Base-by-base conservation (phyloP, 139 green algal genomes). In the Chlorella sp. region DNA sequence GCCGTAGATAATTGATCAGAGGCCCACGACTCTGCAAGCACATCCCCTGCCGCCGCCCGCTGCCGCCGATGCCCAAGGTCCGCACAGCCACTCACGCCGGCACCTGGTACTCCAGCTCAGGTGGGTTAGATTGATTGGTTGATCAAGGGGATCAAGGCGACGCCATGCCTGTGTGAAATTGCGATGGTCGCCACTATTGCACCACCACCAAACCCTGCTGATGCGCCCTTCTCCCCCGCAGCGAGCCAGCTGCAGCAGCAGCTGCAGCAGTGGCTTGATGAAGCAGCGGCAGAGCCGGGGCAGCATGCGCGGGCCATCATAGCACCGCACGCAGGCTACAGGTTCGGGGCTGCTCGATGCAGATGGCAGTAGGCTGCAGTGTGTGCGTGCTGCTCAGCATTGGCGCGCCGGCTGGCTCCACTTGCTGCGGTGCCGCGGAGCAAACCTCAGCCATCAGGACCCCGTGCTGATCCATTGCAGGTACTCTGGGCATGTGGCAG, bases 401-500 rank as follows among this genome's bases (percentile, higher is more conserved):
- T n/a, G n/a, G n/a, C n/a, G n/a, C n/a, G n/a, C n/a, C n/a, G n/a
- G n/a, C n/a, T n/a, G n/a, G n/a, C n/a, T n/a, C n/a, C n/a, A n/a
- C n/a, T n/a, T n/a, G n/a, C n/a, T n/a, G n/a, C n/a, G n/a, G n/a
- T n/a, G n/a, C n/a, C n/a, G n/a, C n/a, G n/a, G n/a, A 51, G 44
- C 44, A 51, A 9, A 9, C 9, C 44, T 51, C 44, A 51, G 44
- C 44, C 44, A 51, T 51, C 44, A 51, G 44, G 6, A 6, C 44
- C 44, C 44, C 9, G 44, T 51, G 6, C 9, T n/a, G 64, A 26
- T 3, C 55, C 60, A 0, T 25, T 44, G 60, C 64, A 72, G 55
- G 13, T 98, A 97, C 80, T 97, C 93, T 64, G 96, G 96, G 2
- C 92, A 97, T 63, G 92, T 97, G 16, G 95, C 96, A 89, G 95